Conservation (phyloP, 345 rosid genomes). For the Brassica juncea region DNA sequence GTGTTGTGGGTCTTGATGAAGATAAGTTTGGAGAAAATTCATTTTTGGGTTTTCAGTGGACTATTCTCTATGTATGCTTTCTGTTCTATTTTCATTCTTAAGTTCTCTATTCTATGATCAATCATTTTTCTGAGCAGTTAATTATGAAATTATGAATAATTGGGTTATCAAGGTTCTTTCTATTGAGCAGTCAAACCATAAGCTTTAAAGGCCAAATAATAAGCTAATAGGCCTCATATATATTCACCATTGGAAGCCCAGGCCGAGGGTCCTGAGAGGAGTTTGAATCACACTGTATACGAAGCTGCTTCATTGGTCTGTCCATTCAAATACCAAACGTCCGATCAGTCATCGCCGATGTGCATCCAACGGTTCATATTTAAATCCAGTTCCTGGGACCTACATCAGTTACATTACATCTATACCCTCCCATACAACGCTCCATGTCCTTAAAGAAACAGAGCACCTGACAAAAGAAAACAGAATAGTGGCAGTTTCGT, state of each 20-base stretch:
- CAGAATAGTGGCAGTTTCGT: constrained; percentile 36
- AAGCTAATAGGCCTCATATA: background rate
- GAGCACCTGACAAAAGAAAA: background rate
- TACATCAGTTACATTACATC: constrained; percentile 17
- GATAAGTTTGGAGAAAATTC: constrained; percentile 14
- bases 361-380: constrained; percentile 23
- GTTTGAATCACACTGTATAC: constrained; percentile 36
- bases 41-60: background rate
- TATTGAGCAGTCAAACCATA: background rate
- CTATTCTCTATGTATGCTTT: background rate
- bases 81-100: background rate
- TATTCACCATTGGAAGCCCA: no score
- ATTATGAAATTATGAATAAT: background rate
- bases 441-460: constrained; percentile 17
- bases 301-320: constrained; percentile 35
- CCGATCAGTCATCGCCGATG: constrained; percentile 30
- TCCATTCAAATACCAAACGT: constrained; percentile 29
- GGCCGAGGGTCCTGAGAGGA: background rate
- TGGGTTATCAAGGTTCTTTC: background rate
- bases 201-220: background rate
- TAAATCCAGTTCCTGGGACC: background rate
- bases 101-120: background rate
- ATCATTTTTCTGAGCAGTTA: background rate
- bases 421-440: constrained; percentile 20
- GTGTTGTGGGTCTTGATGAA: constrained; percentile 32